Evolutionary conservation across 257 asterid genomes (phyloP), one percentile per base, ranked within the genome.

Genomic region (Capsicum baccatum): DNA sequence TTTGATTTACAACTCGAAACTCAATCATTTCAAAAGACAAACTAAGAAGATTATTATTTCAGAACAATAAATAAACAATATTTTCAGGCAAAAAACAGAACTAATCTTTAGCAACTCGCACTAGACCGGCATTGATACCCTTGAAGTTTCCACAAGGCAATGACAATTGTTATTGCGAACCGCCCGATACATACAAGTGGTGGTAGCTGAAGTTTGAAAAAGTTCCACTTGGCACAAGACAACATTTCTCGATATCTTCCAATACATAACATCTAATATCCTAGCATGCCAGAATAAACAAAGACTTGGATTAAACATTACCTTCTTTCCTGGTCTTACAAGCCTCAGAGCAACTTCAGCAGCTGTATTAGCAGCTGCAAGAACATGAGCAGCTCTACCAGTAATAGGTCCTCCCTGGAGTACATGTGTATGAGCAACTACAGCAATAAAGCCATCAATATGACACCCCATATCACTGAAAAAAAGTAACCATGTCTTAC

Each of bases 381-480:
- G 89, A 63, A 95, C 99, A 89, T 95, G 98, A 86, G 98, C 99
- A 70, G 94, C 94, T 81, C 92, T 91, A 80, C 99, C 99, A 11
- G 92, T 92, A 70, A 96, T 91, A 6, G 97, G 96, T 6, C 97
- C 98, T 83, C 92, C 92, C 86, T 93, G 96, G 81, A 96, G 88
- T 3, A 94, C 92, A 89, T 94, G 98, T 68, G 97, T 94, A 83
- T 94, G 99, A 6, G 92, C 99, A 89, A 93, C 97, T 21, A 94
- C 97, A 60, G 98, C 94, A 79, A 96, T 96, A 87, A 94, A 96
- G 9, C 99, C 99, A 93, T 96, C 99, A 59, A 96, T 94, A 88
- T 96, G 99, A 88, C 98, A 94, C 81, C 99, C 99, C 96, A 94
- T 90, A 89, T 96, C 99, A 84, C 99, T 96, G 95, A 86, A 91